A percentile compares a stretch with the other conserved stretches of the same genome.
phyloP scores from a whole-genome alignment of 2,329 filamentous ascomycete species.

The Penicillium capsulatum region DNA sequence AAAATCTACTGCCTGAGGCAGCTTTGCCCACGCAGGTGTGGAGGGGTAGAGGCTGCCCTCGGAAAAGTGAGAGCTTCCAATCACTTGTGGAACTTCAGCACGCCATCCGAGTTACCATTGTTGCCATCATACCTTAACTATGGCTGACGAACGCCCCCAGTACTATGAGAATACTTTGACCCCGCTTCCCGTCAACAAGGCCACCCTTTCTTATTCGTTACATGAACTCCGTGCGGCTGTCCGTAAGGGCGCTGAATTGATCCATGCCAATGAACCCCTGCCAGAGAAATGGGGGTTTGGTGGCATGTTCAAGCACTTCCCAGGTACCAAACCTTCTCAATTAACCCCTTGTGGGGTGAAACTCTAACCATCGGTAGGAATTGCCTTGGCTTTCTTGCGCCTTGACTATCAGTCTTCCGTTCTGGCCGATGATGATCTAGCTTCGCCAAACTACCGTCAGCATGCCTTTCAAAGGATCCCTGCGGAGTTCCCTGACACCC shows the following conservation, averaged over 20 bases:
- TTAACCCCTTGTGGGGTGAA: neutral
- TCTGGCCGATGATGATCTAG: conserved; percentile 13
- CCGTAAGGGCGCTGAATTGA: conserved; percentile 23
- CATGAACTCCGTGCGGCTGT: conserved; percentile 30
- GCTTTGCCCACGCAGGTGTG: neutral
- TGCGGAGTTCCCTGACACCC: conserved; percentile 21
- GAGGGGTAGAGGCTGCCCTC: neutral
- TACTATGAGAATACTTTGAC: conserved; percentile 21
- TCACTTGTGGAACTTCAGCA: conserved; percentile 8
- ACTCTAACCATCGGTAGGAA: conserved; percentile 24
- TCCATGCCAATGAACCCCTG: conserved; percentile 23
- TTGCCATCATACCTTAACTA: conserved; percentile 4
- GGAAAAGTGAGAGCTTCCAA: conserved; percentile 1
- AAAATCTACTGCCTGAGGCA: conserved; percentile 5
- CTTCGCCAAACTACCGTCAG: conserved; percentile 23
- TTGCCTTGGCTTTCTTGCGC: conserved; percentile 38
- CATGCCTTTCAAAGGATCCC: conserved; percentile 30
- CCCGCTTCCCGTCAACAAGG: conserved; percentile 11
- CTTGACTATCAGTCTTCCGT: conserved; percentile 33
- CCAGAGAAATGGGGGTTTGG: conserved; percentile 22
- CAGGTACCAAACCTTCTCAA: conserved; percentile 24
- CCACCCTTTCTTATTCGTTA: conserved; percentile 18
- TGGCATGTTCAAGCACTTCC: conserved; percentile 32
- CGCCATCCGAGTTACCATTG: conserved; percentile 7
- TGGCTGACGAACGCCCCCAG: conserved; percentile 20